These are phyloP conservation scores for Rosa persica DNA, from an alignment of 306 rosid species.

Conservation along the genomic window DNA sequence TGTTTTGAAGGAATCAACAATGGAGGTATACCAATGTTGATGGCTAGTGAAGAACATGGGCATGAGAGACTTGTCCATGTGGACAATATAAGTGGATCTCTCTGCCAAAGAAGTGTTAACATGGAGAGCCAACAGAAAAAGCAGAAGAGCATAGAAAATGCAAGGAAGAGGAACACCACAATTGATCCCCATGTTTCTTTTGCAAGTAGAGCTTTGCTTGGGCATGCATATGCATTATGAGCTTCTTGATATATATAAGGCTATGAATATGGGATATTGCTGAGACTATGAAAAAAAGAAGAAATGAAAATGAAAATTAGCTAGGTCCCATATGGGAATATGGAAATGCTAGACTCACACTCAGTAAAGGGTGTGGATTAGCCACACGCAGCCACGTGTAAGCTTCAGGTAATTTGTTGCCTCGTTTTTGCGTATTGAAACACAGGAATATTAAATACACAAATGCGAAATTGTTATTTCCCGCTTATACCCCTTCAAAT, in stretches of 20 bases:
- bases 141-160: background rate
- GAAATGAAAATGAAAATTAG: background rate
- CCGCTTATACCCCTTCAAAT: too few species aligned
- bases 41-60: slow-evolving; percentile 22
- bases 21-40: slow-evolving; percentile 35
- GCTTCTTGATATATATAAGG: background rate
- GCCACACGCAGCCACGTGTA: too few species aligned
- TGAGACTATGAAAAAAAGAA: background rate
- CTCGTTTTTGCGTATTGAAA: too few species aligned
- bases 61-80: slow-evolving; percentile 29
- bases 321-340: background rate
- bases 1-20: slow-evolving; percentile 17
- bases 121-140: background rate
- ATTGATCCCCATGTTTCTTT: slow-evolving; percentile 13
- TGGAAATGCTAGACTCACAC: too few species aligned
- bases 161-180: slow-evolving; percentile 11
- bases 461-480: too few species aligned
- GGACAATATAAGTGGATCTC: slow-evolving; percentile 24
- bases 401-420: too few species aligned
- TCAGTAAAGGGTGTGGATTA: too few species aligned
- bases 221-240: background rate
- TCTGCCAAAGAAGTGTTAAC: background rate
- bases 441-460: too few species aligned
- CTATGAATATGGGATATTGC: background rate
- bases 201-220: slow-evolving; percentile 3